Evolutionary conservation across 441 rosid species (phyloP), one percentile per base, ranked within the genome.

Genomic region (Macaranga tanarius): DNA sequence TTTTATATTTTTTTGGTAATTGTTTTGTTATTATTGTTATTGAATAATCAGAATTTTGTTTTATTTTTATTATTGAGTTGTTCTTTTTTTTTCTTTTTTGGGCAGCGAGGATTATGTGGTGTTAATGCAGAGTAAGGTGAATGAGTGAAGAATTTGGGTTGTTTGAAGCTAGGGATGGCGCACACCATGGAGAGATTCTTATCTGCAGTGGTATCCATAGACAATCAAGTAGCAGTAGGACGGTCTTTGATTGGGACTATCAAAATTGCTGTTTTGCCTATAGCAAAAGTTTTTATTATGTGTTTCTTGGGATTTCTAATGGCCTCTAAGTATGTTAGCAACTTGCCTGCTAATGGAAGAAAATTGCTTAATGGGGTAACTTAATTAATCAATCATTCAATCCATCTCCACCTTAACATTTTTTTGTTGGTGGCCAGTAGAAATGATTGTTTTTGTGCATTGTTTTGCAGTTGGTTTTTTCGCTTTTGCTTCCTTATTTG

Each of bases 401-500:
- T 42, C 5, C 11, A 20, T 15, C 31, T 22, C 65, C 7, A 7
- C n/a, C 50, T 56, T 11, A 5, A 1, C 19, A 26, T n/a, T 40
- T 28, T 10, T 12, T 3, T 16, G n/a, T 22, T 9, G 31, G 48
- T 55, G 7, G 5, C 23, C 19, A 17, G 7, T 20, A 7, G 26
- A 64, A 47, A 42, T 42, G 19, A 15, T 48, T 45, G 22, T 25
- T n/a, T 67, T 17, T 44, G n/a, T 47, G 70, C 34, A 3, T 2
- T 67, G 38, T 44, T 56, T 22, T 73, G 80, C 94, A 95, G 98
- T 76, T 95, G 86, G 99, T 93, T 60, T 95, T 93, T 82, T 84
- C 97, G 16, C 97, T 95, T 73, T 79, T 95, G 93, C 99, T 95
- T 66, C 99, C 99, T 2, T 95, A 98, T 74, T 77, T 95, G 85